Conservation (phyloP, 148 eudicot species). For the Euryodendron excelsum region DNA sequence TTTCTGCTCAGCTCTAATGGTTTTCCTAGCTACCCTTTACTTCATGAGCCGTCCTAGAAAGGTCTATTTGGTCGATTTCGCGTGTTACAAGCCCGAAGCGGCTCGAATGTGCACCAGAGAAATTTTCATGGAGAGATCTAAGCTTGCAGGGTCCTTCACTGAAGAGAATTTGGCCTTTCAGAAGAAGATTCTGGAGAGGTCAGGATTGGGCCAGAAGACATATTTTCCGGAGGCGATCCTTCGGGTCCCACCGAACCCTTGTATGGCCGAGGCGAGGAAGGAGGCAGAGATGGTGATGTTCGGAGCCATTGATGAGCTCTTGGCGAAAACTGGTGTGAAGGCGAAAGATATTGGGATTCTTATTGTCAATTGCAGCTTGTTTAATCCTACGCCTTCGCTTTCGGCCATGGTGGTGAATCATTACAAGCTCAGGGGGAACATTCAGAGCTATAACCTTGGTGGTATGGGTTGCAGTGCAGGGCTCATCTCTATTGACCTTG, state of each 20-base stretch:
- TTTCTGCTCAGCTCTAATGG: slow-evolving; percentile 39
- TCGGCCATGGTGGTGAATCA: slow-evolving; percentile 38
- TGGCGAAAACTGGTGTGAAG: slow-evolving; percentile 39
- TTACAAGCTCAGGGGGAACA: slow-evolving; percentile 37
- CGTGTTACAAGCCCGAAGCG: slow-evolving; percentile 41
- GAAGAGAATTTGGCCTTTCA: slow-evolving; percentile 33
- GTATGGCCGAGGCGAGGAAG: slow-evolving; percentile 29
- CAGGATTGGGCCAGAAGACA: slow-evolving; percentile 34
- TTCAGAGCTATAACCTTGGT: slow-evolving; percentile 38
- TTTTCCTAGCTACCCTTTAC: slow-evolving; percentile 39
- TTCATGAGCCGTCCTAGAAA: slow-evolving; percentile 48
- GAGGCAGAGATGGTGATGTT: slow-evolving; percentile 44
- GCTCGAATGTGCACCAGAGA: slow-evolving; percentile 32
- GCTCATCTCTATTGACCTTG: slow-evolving; percentile 41
- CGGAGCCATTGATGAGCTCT: slow-evolving; percentile 34
- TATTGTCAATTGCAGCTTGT: slow-evolving; percentile 34
- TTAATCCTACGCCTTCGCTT: slow-evolving; percentile 41
- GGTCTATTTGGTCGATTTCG: slow-evolving; percentile 40
- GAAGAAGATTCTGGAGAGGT: slow-evolving; percentile 38
- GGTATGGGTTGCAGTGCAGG: slow-evolving; percentile 59
- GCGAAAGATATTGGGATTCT: slow-evolving; percentile 42
- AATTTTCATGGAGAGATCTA: slow-evolving; percentile 24
- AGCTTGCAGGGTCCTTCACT: slow-evolving; percentile 8
- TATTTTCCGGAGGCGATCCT: slow-evolving; percentile 29
- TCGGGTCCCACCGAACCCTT: slow-evolving; percentile 18